A percentile compares a stretch with the other conserved stretches of the same genome.
These are phyloP conservation scores for Purpureocillium lavendulum DNA, from an alignment of 2,329 filamentous ascomycete species.

Conservation along the genomic window DNA sequence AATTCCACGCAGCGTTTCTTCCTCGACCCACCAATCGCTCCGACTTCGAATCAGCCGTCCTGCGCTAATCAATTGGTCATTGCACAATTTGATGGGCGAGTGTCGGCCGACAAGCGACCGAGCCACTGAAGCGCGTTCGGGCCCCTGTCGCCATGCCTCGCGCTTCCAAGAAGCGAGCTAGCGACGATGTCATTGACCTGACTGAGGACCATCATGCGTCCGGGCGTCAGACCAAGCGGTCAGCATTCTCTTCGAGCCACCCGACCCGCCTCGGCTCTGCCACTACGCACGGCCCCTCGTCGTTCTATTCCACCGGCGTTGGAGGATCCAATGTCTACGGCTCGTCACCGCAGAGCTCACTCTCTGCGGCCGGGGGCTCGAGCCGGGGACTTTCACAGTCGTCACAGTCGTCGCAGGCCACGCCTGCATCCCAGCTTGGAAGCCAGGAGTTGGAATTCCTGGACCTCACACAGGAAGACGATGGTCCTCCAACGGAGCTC, in stretches of 20 bases:
- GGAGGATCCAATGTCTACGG: slow-evolving; percentile 11
- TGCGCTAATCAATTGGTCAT: no score
- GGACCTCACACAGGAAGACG: slow-evolving; percentile 35
- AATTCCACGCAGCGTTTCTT: no score
- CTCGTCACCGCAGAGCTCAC: slow-evolving; percentile 2
- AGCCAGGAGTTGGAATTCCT: slow-evolving; percentile 28
- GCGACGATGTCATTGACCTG: slow-evolving; percentile 29
- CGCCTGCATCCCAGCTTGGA: slow-evolving; percentile 2
- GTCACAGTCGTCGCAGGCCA: slow-evolving; percentile 6
- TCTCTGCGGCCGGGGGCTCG: neutral
- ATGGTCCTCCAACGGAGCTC: slow-evolving; percentile 32
- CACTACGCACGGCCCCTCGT: no score
- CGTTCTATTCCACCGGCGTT: slow-evolving; percentile 6
- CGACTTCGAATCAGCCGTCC: no score
- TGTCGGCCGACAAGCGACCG: neutral
- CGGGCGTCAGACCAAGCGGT: slow-evolving; percentile 16
- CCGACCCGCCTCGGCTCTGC: slow-evolving; percentile 1
- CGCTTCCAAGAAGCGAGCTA: slow-evolving; percentile 23
- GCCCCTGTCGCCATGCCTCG: slow-evolving; percentile 5
- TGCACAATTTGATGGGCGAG: slow-evolving; percentile 1
- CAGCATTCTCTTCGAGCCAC: slow-evolving; percentile 9
- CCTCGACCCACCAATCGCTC: no score
- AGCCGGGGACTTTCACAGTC: slow-evolving; percentile 1
- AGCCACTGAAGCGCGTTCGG: neutral
- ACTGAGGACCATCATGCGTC: slow-evolving; percentile 23